Evolutionary conservation across 179 eudicot genomes (phyloP).

Genomic region (Amaranthus tricolor): DNA sequence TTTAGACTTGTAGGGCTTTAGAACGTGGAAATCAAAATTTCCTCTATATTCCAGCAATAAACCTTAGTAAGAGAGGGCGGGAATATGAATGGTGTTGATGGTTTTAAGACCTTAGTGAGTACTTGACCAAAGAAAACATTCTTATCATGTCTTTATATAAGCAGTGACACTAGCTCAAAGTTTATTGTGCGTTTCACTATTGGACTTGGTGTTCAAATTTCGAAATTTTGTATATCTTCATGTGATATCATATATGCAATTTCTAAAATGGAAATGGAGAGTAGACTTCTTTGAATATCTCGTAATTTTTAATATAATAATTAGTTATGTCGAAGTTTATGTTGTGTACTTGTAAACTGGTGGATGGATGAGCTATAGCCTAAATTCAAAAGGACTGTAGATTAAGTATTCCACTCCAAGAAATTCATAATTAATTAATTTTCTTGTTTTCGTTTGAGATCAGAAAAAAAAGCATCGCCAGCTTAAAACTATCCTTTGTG

Average conservation of each 20-base stretch:
- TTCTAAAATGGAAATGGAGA: not conserved
- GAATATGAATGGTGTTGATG: no score
- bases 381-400: not conserved
- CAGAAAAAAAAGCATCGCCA: conserved; percentile 96
- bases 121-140: no score
- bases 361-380: not conserved
- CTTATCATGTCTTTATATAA: no score
- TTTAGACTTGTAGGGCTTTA: no score
- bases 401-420: not conserved
- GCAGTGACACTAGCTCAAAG: not conserved
- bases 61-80: no score
- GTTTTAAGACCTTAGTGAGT: no score
- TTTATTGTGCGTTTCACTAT: not conserved
- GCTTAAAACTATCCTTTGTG: conserved; percentile 75
- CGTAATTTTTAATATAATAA: no score
- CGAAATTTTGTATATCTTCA: not conserved
- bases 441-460: conserved; percentile 21
- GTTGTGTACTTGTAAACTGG: not conserved
- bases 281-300: not conserved
- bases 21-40: no score
- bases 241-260: not conserved
- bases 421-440: not conserved
- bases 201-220: not conserved
- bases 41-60: no score
- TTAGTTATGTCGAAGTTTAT: not conserved